These are phyloP conservation scores for Saccharomyces hybrid DNA, from an alignment of 1,139 yeast species.

Conservation along the genomic window DNA sequence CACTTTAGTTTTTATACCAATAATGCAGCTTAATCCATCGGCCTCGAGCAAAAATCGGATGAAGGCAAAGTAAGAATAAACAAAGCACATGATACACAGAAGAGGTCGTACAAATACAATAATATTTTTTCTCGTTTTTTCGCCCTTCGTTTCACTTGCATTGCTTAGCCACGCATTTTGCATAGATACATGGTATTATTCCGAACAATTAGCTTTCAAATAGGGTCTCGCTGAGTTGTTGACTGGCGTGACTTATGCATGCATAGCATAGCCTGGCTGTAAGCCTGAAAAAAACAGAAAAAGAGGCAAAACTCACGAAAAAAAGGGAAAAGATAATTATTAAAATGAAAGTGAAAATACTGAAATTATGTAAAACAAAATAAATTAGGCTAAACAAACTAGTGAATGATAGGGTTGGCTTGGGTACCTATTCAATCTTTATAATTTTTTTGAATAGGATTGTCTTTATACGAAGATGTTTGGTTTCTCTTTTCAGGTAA, in stretches of 20 bases:
- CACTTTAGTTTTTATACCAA: not conserved
- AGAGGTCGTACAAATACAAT: not conserved
- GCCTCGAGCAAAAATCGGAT: not conserved
- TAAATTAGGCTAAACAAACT: not conserved
- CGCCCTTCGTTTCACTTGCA: not conserved
- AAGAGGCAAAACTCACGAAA: not conserved
- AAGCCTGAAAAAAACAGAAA: not conserved
- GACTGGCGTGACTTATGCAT: not conserved
- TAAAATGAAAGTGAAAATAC: not conserved
- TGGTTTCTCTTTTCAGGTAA: slow-evolving; percentile 13
- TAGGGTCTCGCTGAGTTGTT: not conserved
- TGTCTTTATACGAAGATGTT: slow-evolving; percentile 12
- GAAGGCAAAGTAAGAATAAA: not conserved
- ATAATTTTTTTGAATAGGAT: slow-evolving; percentile 16
- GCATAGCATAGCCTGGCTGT: not conserved
- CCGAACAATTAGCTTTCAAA: not conserved
- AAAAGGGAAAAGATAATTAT: not conserved
- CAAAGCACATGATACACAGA: not conserved
- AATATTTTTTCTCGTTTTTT: not conserved
- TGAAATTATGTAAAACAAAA: slow-evolving; percentile 1
- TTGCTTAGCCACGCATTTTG: not conserved
- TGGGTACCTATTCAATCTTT: slow-evolving; percentile 13
- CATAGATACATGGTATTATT: not conserved
- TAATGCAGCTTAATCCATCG: not conserved
- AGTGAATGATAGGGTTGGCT: not conserved